Conservation (phyloP, 257 asterid genomes). For the Buddleja alternifolia region DNA sequence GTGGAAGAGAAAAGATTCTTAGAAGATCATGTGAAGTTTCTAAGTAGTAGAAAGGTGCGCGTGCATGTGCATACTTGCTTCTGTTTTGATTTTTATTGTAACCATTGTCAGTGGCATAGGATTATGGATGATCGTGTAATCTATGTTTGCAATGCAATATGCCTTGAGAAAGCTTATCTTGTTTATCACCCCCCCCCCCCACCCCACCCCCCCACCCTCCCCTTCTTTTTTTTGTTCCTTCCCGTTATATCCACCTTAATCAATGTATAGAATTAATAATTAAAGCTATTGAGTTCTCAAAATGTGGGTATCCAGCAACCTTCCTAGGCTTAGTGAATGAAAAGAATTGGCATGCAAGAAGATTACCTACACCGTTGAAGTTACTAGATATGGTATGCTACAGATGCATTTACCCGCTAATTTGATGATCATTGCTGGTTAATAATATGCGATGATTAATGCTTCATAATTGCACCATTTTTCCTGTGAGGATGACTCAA, state of each 20-base stretch:
- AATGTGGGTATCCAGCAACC: neutral
- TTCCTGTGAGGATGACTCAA: conserved; percentile 10
- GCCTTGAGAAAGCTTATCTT: too few species aligned
- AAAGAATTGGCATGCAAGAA: neutral
- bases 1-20: too few species aligned
- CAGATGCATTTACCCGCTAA: neutral
- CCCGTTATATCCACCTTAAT: neutral
- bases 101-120: too few species aligned
- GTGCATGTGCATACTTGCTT: too few species aligned
- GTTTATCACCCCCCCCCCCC: too few species aligned
- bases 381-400: neutral
- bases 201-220: too few species aligned
- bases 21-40: too few species aligned
- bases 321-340: neutral
- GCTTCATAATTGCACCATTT: conserved; percentile 1
- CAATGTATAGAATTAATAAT: neutral
- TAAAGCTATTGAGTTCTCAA: neutral
- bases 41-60: too few species aligned
- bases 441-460: neutral
- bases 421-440: neutral
- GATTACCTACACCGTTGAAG: too few species aligned
- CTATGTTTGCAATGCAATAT: too few species aligned
- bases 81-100: too few species aligned
- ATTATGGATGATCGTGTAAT: too few species aligned
- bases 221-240: neutral